Percentiles rank a stretch among this genome's conserved stretches.
Evolutionary conservation across 345 rosid species (phyloP).

Genomic region (Raphanus raphanistrum): DNA sequence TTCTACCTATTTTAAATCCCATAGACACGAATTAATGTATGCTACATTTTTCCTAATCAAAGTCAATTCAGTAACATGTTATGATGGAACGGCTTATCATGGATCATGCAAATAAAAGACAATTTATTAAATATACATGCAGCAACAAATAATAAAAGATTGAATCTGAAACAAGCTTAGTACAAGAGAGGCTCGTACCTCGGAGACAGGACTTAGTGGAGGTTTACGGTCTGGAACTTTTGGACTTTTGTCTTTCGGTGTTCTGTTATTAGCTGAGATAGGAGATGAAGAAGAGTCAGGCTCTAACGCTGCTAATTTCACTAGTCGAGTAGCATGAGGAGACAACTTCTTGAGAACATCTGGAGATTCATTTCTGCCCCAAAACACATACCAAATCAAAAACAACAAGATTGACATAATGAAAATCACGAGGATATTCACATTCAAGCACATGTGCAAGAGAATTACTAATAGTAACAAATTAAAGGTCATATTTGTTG

Average conservation of each 20-base stretch:
- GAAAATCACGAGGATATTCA: constrained; percentile 15
- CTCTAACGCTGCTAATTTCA: constrained; percentile 55
- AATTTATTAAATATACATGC: constrained; percentile 8
- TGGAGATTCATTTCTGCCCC: constrained; percentile 53
- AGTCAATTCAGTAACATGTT: constrained; percentile 24
- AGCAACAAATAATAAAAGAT: not conserved
- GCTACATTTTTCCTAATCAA: not conserved
- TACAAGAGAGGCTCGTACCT: constrained; percentile 52
- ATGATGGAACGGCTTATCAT: constrained; percentile 23
- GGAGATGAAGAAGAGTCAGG: constrained; percentile 55
- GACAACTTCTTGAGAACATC: constrained; percentile 74
- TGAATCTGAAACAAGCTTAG: constrained; percentile 23
- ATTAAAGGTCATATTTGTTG: not conserved
- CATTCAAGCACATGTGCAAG: constrained; percentile 17
- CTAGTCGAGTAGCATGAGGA: constrained; percentile 71
- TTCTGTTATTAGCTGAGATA: constrained; percentile 51
- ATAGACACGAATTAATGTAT: not conserved
- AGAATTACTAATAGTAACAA: constrained; percentile 9
- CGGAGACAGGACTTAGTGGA: constrained; percentile 69
- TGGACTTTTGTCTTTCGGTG: constrained; percentile 76
- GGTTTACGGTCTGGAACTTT: constrained; percentile 69
- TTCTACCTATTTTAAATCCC: constrained; percentile 32
- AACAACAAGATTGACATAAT: not conserved
- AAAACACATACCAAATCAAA: constrained; percentile 17
- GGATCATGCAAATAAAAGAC: constrained; percentile 33